Evolutionary conservation across 2,329 filamentous ascomycete genomes (phyloP).

Genomic region (Fusarium anguioides): DNA sequence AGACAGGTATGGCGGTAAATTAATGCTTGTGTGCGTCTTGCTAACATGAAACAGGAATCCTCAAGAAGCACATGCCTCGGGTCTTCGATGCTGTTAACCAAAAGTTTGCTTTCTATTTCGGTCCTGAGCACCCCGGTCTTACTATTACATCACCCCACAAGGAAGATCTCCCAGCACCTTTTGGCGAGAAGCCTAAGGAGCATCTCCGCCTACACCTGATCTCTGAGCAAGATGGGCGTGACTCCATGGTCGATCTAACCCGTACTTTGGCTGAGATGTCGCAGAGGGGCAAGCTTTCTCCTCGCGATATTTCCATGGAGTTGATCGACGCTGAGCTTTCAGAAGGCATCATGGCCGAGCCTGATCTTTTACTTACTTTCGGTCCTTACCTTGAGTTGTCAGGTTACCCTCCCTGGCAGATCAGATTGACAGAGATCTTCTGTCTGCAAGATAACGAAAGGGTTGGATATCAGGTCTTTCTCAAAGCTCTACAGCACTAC

Average conservation of each 20-base stretch:
- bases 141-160: constrained; percentile 62
- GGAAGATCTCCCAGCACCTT: constrained; percentile 50
- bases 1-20: constrained; percentile 70
- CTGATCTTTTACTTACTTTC: constrained; percentile 90
- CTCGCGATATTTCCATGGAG: constrained; percentile 84
- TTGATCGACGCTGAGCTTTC: constrained; percentile 90
- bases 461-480: constrained; percentile 94
- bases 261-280: constrained; percentile 96
- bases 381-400: constrained; percentile 84
- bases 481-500: constrained; percentile 85
- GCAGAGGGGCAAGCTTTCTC: constrained; percentile 83
- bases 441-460: constrained; percentile 79
- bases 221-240: constrained; percentile 87
- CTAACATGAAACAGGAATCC: constrained; percentile 68
- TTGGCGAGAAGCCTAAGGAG: constrained; percentile 50
- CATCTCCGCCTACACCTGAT: constrained; percentile 77
- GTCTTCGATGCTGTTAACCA: constrained; percentile 82
- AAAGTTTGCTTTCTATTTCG: constrained; percentile 90
- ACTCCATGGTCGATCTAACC: constrained; percentile 94
- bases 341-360: constrained; percentile 84
- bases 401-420: constrained; percentile 96
- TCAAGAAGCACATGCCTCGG: constrained; percentile 90
- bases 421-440: constrained; percentile 94
- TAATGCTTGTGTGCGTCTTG: neutral
- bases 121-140: constrained; percentile 76